These are phyloP conservation scores for Lathyrus aphaca DNA, from an alignment of 306 rosid species.

Conservation along the genomic window DNA sequence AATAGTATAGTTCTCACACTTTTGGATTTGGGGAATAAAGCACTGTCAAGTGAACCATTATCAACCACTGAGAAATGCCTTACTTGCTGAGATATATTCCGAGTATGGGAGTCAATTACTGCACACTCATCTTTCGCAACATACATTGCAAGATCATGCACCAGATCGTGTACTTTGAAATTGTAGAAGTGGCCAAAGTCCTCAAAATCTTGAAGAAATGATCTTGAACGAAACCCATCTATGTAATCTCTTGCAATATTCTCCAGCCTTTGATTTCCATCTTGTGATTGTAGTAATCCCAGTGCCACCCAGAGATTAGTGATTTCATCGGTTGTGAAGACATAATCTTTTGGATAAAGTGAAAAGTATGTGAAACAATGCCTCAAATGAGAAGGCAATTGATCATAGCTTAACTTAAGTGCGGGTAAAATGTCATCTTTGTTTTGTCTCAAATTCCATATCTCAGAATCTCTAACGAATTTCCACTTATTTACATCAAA, in stretches of 20 bases:
- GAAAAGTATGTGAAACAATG: neutral
- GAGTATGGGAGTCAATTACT: neutral
- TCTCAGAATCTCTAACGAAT: neutral
- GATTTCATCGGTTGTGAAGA: neutral
- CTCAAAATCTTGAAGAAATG: no score
- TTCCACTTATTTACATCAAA: neutral
- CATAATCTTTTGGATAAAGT: neutral
- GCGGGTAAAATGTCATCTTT: no score
- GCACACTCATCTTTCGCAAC: slow-evolving; percentile 33
- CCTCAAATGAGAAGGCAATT: neutral
- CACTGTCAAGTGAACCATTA: neutral
- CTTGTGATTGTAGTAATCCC: neutral
- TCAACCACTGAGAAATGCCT: slow-evolving; percentile 23
- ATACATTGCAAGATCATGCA: slow-evolving; percentile 24
- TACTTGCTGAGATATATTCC: neutral
- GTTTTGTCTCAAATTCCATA: neutral
- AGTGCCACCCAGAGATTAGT: neutral
- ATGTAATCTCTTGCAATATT: neutral
- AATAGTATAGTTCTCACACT: neutral
- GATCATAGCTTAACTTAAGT: no score
- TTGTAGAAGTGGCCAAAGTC: no score
- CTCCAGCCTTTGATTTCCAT: neutral
- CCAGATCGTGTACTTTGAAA: no score
- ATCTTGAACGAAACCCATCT: neutral
- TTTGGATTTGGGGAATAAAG: no score